These are phyloP conservation scores for Fraxinus cuspidata DNA, from an alignment of 257 asterid genomes.

Conservation along the genomic window DNA sequence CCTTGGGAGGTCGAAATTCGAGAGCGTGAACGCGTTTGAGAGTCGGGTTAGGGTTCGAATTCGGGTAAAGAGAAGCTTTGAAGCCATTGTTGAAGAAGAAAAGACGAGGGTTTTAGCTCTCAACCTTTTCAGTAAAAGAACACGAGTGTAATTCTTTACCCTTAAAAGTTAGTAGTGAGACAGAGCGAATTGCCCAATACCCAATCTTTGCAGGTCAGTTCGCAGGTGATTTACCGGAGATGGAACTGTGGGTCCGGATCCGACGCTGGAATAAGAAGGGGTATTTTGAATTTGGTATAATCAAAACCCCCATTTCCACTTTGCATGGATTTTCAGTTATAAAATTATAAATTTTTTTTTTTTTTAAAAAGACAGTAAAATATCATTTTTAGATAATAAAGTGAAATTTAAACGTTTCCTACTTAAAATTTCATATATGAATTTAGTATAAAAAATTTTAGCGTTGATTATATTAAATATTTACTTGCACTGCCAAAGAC, in stretches of 20 bases:
- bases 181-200: neutral
- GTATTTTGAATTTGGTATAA: no score
- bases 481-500: no score
- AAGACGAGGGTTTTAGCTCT: neutral
- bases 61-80: conserved; percentile 45
- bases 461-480: no score
- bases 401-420: no score
- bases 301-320: no score
- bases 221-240: neutral
- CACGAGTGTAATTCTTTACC: neutral
- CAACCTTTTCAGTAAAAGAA: neutral
- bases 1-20: conserved; percentile 11
- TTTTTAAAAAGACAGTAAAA: no score
- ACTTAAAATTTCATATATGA: no score
- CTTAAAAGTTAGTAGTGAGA: neutral
- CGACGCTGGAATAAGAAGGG: neutral
- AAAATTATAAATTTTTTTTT: no score
- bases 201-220: neutral
- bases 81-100: conserved; percentile 36
- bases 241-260: neutral
- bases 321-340: no score
- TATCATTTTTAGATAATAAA: no score
- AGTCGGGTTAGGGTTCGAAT: conserved; percentile 34
- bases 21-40: conserved; percentile 2
- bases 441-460: no score